Base-by-base conservation (phyloP, 108 stramenopile genomes). In the Pseudonitzschia delicatissima region DNA sequence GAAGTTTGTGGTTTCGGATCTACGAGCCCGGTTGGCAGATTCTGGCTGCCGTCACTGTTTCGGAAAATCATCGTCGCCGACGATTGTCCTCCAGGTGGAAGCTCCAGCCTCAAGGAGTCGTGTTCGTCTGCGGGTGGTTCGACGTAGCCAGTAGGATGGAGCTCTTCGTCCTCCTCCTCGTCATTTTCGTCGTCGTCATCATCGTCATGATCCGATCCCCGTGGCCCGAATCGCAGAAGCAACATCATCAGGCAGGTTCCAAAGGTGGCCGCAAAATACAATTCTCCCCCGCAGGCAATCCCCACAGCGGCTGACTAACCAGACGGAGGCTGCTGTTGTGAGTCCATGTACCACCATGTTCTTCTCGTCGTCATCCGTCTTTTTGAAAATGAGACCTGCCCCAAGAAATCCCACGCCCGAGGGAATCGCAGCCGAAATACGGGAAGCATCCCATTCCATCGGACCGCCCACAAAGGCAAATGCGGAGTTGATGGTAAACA, bases 381-480 rank as follows among this genome's bases (percentile, higher is more conserved):
- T 69, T 66, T 94, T 94, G 51, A 87, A 87, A 58, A 94, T 94
- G 26, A 91, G 67, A 3, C 85, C 93, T 26, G 88, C 85, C 0
- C 93, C 93, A 26, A 94, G 71, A 62, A 94, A 94, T n/a, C 93
- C 93, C 12, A 94, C 93, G 3, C 93, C 93, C 0, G 83, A 83
- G 18, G 93, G 90, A 66, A 94, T 88, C 0, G 90, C 88, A n/a
- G 92, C 88, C 39, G 80, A 76, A 2, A 91, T 79, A 17, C 94
- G 91, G 28, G 74, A 77, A 3, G 78, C 70, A 62, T 95, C 94
- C 85, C 93, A 94, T 25, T 34, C 71, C 90, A 90, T 90, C 0
- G 94, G 92, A 20, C 93, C 92, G 35, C 73, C 67, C 23, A 82
- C 61, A 74, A 97, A 96, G 11, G 85, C 94, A 77, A 83, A 87